Conservation (phyloP, 495 filamentous ascomycete genomes). For the Aspergillus sparsus region DNA sequence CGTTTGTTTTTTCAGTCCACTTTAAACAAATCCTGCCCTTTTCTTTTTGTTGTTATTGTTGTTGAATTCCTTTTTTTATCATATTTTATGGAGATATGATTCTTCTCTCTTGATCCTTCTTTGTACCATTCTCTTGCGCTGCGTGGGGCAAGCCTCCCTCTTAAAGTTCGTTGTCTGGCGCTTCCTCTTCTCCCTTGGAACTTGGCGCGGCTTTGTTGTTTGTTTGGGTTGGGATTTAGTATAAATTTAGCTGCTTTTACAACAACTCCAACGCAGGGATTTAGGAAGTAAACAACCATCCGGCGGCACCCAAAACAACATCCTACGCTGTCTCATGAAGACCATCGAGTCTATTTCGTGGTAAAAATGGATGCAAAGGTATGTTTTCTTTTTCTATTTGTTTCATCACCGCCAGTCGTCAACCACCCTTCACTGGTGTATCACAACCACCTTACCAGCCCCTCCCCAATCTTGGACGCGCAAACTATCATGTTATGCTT, state of each 20-base stretch:
- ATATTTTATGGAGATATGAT: background rate
- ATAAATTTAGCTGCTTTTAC: conserved; percentile 27
- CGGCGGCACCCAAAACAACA: conserved; percentile 9
- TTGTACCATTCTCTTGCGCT: conserved; percentile 8
- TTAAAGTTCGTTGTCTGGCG: conserved; percentile 9
- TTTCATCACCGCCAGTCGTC: background rate
- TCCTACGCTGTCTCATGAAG: conserved; percentile 19
- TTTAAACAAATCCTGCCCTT: conserved; percentile 12
- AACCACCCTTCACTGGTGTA: background rate
- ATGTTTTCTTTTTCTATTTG: conserved; percentile 22
- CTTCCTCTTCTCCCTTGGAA: conserved; percentile 5
- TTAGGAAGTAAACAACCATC: conserved; percentile 38
- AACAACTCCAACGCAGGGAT: conserved; percentile 17
- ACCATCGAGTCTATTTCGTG: background rate
- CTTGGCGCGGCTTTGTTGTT: conserved; percentile 34
- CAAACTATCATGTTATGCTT: background rate
- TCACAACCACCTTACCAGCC: background rate
- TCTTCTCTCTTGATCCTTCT: conserved; percentile 8
- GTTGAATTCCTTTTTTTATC: conserved; percentile 7
- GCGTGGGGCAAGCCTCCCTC: conserved; percentile 7
- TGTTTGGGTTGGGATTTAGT: conserved; percentile 31
- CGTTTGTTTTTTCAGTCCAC: conserved; percentile 30
- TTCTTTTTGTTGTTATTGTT: conserved; percentile 15
- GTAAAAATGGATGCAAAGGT: conserved; percentile 49
- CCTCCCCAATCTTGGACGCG: conserved; percentile 18